phyloP scores from a whole-genome alignment of 2,329 filamentous ascomycete genomes.

The Paramyrothecium sp. region DNA sequence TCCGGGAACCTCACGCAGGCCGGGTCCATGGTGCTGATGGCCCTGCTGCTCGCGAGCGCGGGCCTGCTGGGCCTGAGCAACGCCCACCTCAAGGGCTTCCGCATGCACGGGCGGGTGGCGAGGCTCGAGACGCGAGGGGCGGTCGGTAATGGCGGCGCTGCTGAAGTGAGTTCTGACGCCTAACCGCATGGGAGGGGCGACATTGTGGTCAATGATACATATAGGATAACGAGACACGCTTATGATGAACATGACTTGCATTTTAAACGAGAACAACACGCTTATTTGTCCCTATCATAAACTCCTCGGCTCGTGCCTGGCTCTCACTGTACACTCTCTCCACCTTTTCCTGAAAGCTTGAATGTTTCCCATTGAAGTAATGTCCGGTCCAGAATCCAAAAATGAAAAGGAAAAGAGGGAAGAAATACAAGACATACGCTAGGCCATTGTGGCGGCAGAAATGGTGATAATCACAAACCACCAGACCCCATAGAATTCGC shows the following conservation, averaged over 20 bases:
- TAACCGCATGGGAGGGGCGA: no score
- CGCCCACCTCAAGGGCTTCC: slow-evolving; percentile 41
- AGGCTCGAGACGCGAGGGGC: slow-evolving; percentile 16
- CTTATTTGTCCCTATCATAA: background rate
- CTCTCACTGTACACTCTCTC: background rate
- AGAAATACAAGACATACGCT: no score
- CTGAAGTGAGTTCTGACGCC: background rate
- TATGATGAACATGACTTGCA: background rate
- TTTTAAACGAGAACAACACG: background rate
- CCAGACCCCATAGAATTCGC: no score
- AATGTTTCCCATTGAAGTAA: no score
- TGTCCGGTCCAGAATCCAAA: no score
- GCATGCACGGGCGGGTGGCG: slow-evolving; percentile 50
- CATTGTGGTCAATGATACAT: background rate
- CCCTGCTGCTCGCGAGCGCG: slow-evolving; percentile 50
- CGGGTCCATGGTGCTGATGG: slow-evolving; percentile 50
- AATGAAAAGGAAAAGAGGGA: no score
- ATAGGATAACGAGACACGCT: background rate
- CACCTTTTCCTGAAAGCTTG: background rate
- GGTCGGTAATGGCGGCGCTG: background rate
- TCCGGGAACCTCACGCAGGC: slow-evolving; percentile 54
- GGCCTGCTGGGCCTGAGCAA: slow-evolving; percentile 55
- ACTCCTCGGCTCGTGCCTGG: no score
- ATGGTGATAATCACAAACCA: no score
- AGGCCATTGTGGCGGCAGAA: no score